Conservation (phyloP, 148 eudicot genomes). For the Heliamphora exappendiculata region DNA sequence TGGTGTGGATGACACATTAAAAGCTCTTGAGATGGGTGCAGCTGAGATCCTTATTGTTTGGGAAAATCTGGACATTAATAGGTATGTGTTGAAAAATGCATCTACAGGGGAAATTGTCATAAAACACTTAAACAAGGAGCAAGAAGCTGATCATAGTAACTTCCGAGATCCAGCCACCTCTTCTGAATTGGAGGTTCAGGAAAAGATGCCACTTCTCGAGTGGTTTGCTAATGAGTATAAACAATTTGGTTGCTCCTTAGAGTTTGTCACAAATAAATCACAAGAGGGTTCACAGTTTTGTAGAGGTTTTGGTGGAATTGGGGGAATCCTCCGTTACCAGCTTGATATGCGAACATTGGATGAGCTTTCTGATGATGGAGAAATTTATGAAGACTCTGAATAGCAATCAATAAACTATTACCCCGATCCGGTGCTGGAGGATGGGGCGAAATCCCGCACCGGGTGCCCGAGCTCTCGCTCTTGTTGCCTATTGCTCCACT, state of each 20-base stretch:
- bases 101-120: conserved; percentile 20
- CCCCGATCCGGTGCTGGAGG: conserved; percentile 14
- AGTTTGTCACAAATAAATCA: conserved; percentile 25
- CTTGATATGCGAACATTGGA: conserved; percentile 25
- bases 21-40: conserved; percentile 27
- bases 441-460: conserved; percentile 17
- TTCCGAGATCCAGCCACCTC: conserved; percentile 19
- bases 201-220: conserved; percentile 20
- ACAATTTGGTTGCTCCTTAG: conserved; percentile 18
- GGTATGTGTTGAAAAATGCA: conserved; percentile 19
- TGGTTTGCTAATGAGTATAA: conserved; percentile 28
- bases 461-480: conserved; percentile 21
- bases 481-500: conserved; percentile 8
- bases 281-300: conserved; percentile 30
- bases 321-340: conserved; percentile 27
- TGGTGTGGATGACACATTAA: conserved; percentile 24
- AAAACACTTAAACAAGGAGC: conserved; percentile 26
- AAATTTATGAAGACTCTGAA: conserved; percentile 21
- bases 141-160: conserved; percentile 18
- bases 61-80: conserved; percentile 26
- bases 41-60: conserved; percentile 25
- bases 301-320: conserved; percentile 29
- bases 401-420: conserved; percentile 19
- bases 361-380: conserved; percentile 24
- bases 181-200: conserved; percentile 27